These are phyloP conservation scores for Fistulifera solaris DNA, from an alignment of 108 stramenopile genomes.

Conservation along the genomic window DNA sequence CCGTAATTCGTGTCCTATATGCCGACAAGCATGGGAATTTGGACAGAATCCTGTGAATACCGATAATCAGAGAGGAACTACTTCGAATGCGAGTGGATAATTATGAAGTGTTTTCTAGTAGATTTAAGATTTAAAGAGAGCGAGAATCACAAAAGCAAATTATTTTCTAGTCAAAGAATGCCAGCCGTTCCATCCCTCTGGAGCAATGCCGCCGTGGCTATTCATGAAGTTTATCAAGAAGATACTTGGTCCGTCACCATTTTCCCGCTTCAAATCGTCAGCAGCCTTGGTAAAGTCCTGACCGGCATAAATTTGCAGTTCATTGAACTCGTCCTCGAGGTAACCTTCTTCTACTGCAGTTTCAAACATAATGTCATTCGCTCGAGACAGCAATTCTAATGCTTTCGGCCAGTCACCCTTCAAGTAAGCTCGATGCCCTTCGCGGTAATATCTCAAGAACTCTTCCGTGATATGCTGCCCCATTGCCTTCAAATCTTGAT, in stretches of 20 bases:
- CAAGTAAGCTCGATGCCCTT: constrained; percentile 59
- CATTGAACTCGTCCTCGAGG: constrained; percentile 32
- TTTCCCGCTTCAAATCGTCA: constrained; percentile 32
- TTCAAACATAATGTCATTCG: constrained; percentile 74
- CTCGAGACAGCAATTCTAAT: constrained; percentile 35
- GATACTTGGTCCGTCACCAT: constrained; percentile 74
- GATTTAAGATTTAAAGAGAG: no score
- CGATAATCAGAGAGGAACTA: not conserved
- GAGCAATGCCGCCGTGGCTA: constrained; percentile 41
- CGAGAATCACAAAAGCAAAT: no score
- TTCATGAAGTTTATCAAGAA: constrained; percentile 62
- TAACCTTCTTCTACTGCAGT: constrained; percentile 60
- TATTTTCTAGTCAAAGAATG: constrained; percentile 61
- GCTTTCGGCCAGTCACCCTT: constrained; percentile 72
- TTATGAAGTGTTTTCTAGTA: no score
- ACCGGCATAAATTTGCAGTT: constrained; percentile 17
- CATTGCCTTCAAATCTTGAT: constrained; percentile 75
- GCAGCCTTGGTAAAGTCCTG: constrained; percentile 12
- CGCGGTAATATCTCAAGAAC: constrained; percentile 53
- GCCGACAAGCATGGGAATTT: constrained; percentile 85
- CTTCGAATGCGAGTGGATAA: no score
- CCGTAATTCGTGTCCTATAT: constrained; percentile 61
- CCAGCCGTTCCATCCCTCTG: constrained; percentile 64
- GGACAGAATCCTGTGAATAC: constrained; percentile 23
- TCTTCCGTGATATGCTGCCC: constrained; percentile 68